Percentiles rank a stretch among this genome's conserved stretches.
phyloP scores from a whole-genome alignment of 345 rosid species.

The Iberis pinnata region DNA sequence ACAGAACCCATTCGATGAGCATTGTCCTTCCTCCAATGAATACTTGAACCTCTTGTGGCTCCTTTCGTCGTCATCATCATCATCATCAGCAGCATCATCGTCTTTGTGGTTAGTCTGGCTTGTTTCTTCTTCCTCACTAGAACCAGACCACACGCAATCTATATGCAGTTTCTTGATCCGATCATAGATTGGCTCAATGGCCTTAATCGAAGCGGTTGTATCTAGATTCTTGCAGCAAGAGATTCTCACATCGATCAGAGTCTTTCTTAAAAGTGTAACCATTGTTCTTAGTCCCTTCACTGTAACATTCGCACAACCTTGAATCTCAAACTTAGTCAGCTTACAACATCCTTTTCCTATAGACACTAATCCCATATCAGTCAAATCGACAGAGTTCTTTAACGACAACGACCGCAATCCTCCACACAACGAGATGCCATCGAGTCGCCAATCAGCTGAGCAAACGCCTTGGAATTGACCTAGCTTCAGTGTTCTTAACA shows the following conservation, averaged over 20 bases:
- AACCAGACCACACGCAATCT: slow-evolving; percentile 70
- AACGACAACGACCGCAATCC: slow-evolving; percentile 53
- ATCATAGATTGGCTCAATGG: slow-evolving; percentile 57
- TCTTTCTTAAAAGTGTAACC: slow-evolving; percentile 41
- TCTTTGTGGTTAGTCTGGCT: slow-evolving; percentile 4
- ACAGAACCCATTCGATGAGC: slow-evolving; percentile 33
- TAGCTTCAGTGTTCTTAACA: slow-evolving; percentile 44
- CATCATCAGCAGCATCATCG: slow-evolving; percentile 14
- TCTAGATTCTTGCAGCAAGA: slow-evolving; percentile 59
- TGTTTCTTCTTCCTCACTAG: slow-evolving; percentile 21
- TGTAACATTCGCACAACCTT: slow-evolving; percentile 75
- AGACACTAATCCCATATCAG: slow-evolving; percentile 68
- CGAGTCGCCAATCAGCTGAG: slow-evolving; percentile 54
- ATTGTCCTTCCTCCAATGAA: slow-evolving; percentile 25
- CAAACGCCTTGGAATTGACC: slow-evolving; percentile 72
- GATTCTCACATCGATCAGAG: slow-evolving; percentile 59
- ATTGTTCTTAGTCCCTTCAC: slow-evolving; percentile 58
- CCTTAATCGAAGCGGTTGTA: slow-evolving; percentile 44
- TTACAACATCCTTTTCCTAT: slow-evolving; percentile 69
- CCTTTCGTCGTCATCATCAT: slow-evolving; percentile 24
- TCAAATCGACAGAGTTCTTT: slow-evolving; percentile 56
- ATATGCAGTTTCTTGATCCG: slow-evolving; percentile 61
- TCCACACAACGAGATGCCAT: slow-evolving; percentile 69
- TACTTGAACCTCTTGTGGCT: slow-evolving; percentile 45
- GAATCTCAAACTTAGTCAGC: slow-evolving; percentile 60